A percentile compares a stretch with the other conserved stretches of the same genome.
Evolutionary conservation across 345 rosid species (phyloP).

Genomic region (Stellera chamaejasme): DNA sequence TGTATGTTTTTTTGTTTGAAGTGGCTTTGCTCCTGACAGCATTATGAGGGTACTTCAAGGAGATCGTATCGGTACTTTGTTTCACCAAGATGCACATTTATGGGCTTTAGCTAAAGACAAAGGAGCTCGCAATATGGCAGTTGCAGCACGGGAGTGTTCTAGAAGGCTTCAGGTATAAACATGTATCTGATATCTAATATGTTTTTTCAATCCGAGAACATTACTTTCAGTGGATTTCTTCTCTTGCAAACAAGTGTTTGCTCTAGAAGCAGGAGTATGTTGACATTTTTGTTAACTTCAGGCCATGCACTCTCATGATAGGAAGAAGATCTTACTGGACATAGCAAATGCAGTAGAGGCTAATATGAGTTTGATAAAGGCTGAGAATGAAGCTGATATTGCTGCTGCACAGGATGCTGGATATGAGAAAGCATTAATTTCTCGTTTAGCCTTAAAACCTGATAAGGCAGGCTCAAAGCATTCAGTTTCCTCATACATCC

Average conservation of each 20-base stretch:
- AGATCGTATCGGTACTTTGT: conserved; percentile 77
- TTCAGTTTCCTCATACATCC: neutral
- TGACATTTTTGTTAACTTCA: conserved; percentile 34
- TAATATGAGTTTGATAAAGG: conserved; percentile 33
- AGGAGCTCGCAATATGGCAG: conserved; percentile 76
- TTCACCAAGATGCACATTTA: conserved; percentile 81
- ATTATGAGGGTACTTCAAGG: conserved; percentile 83
- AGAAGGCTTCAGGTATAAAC: conserved; percentile 73
- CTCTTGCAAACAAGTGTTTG: conserved; percentile 16
- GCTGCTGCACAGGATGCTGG: conserved; percentile 42
- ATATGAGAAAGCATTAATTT: conserved; percentile 32
- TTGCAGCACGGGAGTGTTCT: conserved; percentile 89
- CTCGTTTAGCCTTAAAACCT: conserved; percentile 45
- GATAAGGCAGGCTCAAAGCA: conserved; percentile 38
- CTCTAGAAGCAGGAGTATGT: conserved; percentile 18
- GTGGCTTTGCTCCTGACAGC: conserved; percentile 74
- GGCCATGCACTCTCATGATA: conserved; percentile 62
- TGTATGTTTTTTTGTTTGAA: conserved; percentile 18
- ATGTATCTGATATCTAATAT: conserved; percentile 6
- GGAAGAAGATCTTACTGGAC: conserved; percentile 66
- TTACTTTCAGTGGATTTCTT: neutral
- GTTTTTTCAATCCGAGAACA: conserved; percentile 15
- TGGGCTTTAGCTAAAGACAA: conserved; percentile 54
- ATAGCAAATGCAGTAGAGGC: conserved; percentile 68
- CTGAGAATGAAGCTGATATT: conserved; percentile 52